phyloP scores from a whole-genome alignment of 2,329 filamentous ascomycete species.

The Beauveria sp. region DNA sequence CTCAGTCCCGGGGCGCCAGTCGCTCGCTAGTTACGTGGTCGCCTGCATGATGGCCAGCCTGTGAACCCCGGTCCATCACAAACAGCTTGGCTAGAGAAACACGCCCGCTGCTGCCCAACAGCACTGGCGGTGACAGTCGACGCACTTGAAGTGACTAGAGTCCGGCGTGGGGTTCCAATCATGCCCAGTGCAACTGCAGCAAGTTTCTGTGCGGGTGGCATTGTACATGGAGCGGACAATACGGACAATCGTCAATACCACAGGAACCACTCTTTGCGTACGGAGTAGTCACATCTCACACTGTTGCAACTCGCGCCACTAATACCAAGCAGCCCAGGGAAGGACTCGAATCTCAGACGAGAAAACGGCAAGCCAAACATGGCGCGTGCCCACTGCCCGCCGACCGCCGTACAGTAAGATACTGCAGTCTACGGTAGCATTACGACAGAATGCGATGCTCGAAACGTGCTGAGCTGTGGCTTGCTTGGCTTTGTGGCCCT shows the following conservation, averaged over 20 bases:
- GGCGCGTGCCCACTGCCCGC: background rate
- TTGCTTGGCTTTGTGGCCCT: background rate
- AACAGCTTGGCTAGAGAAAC: background rate
- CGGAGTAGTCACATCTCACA: constrained; percentile 1
- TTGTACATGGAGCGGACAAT: background rate
- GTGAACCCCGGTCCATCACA: background rate
- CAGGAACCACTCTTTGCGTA: background rate
- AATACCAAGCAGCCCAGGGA: background rate
- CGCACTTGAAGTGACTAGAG: background rate
- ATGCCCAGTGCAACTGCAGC: background rate
- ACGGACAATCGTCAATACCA: background rate
- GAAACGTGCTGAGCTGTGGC: background rate
- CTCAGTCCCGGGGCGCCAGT: background rate
- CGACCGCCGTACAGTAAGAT: background rate
- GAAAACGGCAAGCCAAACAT: background rate
- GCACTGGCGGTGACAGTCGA: background rate
- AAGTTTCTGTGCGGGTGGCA: background rate
- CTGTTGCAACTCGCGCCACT: background rate
- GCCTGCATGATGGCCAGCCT: background rate
- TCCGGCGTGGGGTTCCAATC: background rate
- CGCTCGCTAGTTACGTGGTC: background rate
- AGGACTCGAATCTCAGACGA: background rate
- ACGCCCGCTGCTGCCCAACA: background rate
- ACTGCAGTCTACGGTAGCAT: background rate
- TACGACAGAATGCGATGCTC: background rate